Evolutionary conservation across 345 rosid genomes (phyloP).

Genomic region (Eucalyptus lansdowneana): DNA sequence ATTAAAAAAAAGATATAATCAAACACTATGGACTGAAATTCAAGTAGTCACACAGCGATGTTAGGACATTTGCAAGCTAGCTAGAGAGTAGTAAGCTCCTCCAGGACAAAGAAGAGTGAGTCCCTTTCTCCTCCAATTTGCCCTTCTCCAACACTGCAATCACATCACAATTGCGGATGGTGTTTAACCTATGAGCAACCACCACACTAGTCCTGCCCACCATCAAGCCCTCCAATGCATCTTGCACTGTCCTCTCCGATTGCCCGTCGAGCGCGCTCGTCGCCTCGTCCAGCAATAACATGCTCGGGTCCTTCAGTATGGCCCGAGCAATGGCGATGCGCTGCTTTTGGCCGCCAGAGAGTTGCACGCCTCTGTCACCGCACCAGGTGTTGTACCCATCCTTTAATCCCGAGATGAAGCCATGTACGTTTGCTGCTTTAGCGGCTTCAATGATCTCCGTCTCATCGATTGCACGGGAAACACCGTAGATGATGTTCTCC

Average conservation of each 20-base stretch:
- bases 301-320: constrained; percentile 7
- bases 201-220: constrained; percentile 17
- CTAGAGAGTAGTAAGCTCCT: constrained; percentile 2
- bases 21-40: background rate
- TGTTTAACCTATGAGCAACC: constrained; percentile 14
- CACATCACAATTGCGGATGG: constrained; percentile 6
- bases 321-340: constrained; percentile 25
- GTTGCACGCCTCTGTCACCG: constrained; percentile 15
- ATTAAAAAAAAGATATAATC: background rate
- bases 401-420: constrained; percentile 3
- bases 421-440: constrained; percentile 12
- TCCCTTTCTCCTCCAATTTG: constrained; percentile 10
- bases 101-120: constrained; percentile 5
- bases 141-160: constrained; percentile 18
- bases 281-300: constrained; percentile 14
- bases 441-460: constrained; percentile 1
- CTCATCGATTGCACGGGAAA: background rate
- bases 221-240: constrained; percentile 21
- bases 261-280: constrained; percentile 19
- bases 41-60: background rate
- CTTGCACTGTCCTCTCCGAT: constrained; percentile 11
- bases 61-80: background rate
- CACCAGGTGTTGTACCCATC: constrained; percentile 15
- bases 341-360: constrained; percentile 28
- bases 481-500: constrained; percentile 1